These are phyloP conservation scores for Inonotus hispidus DNA, from an alignment of 1,284 basidiomycete species.

Conservation along the genomic window DNA sequence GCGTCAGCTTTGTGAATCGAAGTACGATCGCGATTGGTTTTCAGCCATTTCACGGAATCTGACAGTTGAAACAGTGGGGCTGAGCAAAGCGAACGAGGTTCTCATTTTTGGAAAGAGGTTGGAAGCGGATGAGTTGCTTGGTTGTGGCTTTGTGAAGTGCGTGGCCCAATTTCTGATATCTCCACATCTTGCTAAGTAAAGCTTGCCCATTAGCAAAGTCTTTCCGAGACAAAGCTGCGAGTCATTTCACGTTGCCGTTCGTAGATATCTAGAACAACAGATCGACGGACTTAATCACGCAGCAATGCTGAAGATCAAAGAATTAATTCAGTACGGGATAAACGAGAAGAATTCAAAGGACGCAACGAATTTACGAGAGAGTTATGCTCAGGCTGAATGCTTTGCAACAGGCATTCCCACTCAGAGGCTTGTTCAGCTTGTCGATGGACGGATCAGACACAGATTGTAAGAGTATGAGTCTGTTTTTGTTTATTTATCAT, in stretches of 20 bases:
- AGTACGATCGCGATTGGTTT: slow-evolving; percentile 33
- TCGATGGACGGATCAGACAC: slow-evolving; percentile 59
- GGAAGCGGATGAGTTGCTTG: slow-evolving; percentile 49
- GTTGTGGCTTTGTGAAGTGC: slow-evolving; percentile 63
- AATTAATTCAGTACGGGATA: slow-evolving; percentile 48
- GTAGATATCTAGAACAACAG: slow-evolving; percentile 42
- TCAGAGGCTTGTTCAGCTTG: slow-evolving; percentile 50
- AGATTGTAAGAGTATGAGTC: slow-evolving; percentile 36
- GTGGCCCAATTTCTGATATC: slow-evolving; percentile 18
- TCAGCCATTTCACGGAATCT: neutral
- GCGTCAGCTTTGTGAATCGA: slow-evolving; percentile 60
- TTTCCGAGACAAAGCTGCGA: slow-evolving; percentile 47
- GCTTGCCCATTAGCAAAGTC: slow-evolving; percentile 42
- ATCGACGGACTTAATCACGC: slow-evolving; percentile 49
- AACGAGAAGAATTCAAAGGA: slow-evolving; percentile 62
- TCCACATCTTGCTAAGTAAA: slow-evolving; percentile 9
- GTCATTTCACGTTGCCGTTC: slow-evolving; percentile 49
- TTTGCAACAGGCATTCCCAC: slow-evolving; percentile 55
- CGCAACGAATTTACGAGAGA: slow-evolving; percentile 61
- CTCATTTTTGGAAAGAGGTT: slow-evolving; percentile 66
- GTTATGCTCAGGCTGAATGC: slow-evolving; percentile 59
- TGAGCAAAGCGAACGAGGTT: slow-evolving; percentile 62
- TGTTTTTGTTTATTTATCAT: neutral
- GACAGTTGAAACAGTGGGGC: slow-evolving; percentile 44
- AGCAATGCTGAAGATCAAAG: slow-evolving; percentile 49